A percentile compares a stretch with the other conserved stretches of the same genome.
These are phyloP conservation scores for Emericellopsis terricola DNA, from an alignment of 495 filamentous ascomycete species.

Conservation along the genomic window DNA sequence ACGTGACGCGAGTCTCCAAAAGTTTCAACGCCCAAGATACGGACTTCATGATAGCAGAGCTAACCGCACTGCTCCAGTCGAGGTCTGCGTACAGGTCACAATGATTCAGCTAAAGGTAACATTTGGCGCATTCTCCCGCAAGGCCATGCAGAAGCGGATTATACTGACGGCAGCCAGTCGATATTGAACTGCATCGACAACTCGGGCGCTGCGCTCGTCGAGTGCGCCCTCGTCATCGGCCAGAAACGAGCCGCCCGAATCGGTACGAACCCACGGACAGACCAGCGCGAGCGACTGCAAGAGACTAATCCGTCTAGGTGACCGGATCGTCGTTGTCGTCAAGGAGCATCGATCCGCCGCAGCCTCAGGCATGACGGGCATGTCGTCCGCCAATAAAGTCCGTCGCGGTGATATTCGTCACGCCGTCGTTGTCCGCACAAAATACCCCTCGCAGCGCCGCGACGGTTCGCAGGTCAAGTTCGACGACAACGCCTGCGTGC, in stretches of 20 bases:
- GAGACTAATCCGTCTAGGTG: constrained; percentile 36
- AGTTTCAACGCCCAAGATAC: too few relatives aligned
- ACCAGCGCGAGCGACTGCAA: background rate
- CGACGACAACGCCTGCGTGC: constrained; percentile 94
- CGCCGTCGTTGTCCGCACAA: constrained; percentile 84
- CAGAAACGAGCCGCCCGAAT: constrained; percentile 83
- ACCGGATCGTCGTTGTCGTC: constrained; percentile 92
- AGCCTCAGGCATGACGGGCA: constrained; percentile 31
- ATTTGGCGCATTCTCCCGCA: background rate
- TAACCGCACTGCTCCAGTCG: too few relatives aligned
- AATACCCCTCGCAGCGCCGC: constrained; percentile 63
- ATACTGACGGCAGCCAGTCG: constrained; percentile 35
- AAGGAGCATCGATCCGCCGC: constrained; percentile 69
- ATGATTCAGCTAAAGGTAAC: constrained; percentile 98
- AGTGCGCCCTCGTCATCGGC: constrained; percentile 81
- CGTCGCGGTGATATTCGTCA: constrained; percentile 93
- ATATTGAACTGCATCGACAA: constrained; percentile 99
- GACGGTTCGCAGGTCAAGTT: constrained; percentile 86
- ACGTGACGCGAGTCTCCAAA: too few relatives aligned
- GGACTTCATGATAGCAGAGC: too few relatives aligned
- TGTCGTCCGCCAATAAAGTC: constrained; percentile 70
- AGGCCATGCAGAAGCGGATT: too few relatives aligned
- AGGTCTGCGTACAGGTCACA: too few relatives aligned
- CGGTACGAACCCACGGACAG: constrained; percentile 32
- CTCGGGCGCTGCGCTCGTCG: constrained; percentile 92